Evolutionary conservation across 2,329 filamentous ascomycete genomes (phyloP).

Genomic region (Hymenoscyphus scutula): DNA sequence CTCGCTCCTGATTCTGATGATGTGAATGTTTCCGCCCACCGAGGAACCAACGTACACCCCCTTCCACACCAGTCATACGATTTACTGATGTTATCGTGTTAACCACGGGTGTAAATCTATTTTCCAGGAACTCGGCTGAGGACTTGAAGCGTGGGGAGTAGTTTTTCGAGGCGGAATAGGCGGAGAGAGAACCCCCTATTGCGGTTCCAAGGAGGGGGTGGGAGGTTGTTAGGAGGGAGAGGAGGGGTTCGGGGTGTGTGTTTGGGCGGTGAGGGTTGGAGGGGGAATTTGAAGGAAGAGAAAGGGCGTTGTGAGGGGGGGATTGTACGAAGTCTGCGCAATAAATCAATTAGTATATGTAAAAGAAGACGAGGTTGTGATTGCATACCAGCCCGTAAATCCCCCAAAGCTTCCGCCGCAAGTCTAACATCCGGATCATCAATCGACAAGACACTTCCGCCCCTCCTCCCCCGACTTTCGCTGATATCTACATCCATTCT

Average conservation of each 20-base stretch:
- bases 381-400: conserved; percentile 66
- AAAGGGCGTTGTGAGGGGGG: conserved; percentile 42
- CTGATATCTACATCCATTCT: conserved; percentile 35
- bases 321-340: conserved; percentile 63
- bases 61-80: conserved; percentile 82
- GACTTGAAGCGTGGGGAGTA: conserved; percentile 86
- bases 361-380: not conserved
- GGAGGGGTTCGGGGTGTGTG: conserved; percentile 67
- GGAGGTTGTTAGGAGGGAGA: conserved; percentile 82
- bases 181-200: conserved; percentile 79
- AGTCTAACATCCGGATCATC: conserved; percentile 67
- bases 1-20: conserved; percentile 40
- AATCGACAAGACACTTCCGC: conserved; percentile 41
- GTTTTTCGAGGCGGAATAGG: conserved; percentile 84
- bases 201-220: conserved; percentile 84
- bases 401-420: conserved; percentile 73
- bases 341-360: conserved; percentile 8
- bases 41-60: conserved; percentile 81
- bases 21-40: conserved; percentile 45
- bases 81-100: conserved; percentile 84
- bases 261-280: conserved; percentile 33
- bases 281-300: conserved; percentile 37
- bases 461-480: conserved; percentile 31
- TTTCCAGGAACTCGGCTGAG: conserved; percentile 88
- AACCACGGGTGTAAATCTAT: conserved; percentile 80